phyloP scores from a whole-genome alignment of 352 stramenopile genomes.

The Pythium brachiatum region DNA sequence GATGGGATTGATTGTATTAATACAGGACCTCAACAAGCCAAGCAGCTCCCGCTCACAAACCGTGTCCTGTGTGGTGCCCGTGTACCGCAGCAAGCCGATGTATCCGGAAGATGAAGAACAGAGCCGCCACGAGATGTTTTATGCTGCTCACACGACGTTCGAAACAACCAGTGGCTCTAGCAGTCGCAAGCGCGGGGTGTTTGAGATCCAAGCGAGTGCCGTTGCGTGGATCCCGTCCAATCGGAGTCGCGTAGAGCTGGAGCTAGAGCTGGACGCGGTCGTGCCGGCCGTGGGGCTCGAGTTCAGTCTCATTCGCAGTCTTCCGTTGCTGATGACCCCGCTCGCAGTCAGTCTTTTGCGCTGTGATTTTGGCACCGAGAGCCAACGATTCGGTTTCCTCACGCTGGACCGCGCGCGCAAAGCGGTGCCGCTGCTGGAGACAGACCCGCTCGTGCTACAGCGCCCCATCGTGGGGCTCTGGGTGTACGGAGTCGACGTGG shows the following conservation, averaged over 20 bases:
- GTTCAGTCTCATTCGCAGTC: conserved; percentile 59
- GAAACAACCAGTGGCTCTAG: conserved; percentile 8
- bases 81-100: not conserved
- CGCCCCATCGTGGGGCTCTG: conserved; percentile 70
- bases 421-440: conserved; percentile 67
- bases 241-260: conserved; percentile 19
- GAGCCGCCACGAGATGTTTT: not conserved
- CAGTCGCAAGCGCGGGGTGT: not conserved
- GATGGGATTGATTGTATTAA: not conserved
- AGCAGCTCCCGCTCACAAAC: too few relatives aligned
- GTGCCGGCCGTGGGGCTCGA: conserved; percentile 38
- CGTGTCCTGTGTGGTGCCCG: not conserved
- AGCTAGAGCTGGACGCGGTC: conserved; percentile 31
- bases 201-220: conserved; percentile 6
- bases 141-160: not conserved
- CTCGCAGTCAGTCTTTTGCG: conserved; percentile 57
- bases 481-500: conserved; percentile 63
- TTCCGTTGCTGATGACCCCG: conserved; percentile 76
- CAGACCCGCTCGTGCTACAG: conserved; percentile 65
- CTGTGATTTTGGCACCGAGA: conserved; percentile 44
- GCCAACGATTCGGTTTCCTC: conserved; percentile 53
- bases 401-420: conserved; percentile 77
- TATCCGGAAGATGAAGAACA: conserved; percentile 5
- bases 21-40: conserved; percentile 16
- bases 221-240: conserved; percentile 5